These are phyloP conservation scores for Pterulicium gracile DNA, from an alignment of 1,284 basidiomycete species.

Conservation along the genomic window DNA sequence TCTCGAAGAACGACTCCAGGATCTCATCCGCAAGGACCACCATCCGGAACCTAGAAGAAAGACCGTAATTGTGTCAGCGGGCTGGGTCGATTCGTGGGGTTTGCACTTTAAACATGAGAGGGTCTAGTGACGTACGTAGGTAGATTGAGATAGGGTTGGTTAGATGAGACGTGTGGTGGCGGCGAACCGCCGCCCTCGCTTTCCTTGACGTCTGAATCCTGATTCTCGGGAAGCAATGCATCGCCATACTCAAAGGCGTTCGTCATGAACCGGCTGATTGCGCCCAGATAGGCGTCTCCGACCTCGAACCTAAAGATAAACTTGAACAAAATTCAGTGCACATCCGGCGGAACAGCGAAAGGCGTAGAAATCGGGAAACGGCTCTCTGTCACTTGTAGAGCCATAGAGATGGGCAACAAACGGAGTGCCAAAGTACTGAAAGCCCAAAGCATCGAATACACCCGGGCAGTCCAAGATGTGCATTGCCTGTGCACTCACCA, in stretches of 20 bases:
- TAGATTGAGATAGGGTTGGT: conserved; percentile 81
- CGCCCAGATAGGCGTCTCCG: conserved; percentile 93
- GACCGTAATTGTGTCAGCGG: conserved; percentile 9
- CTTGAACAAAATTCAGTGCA: conserved; percentile 24
- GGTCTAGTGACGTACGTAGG: conserved; percentile 46
- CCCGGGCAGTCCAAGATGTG: neutral
- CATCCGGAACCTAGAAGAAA: conserved; percentile 79
- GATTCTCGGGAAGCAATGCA: conserved; percentile 52
- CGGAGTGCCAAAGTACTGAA: neutral
- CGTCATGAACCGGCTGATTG: conserved; percentile 92
- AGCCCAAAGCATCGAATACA: neutral
- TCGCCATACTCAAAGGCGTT: conserved; percentile 97
- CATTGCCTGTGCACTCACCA: conserved; percentile 42
- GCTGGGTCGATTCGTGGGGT: conserved; percentile 1
- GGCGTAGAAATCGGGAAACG: too few species aligned
- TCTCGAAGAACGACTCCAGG: conserved; percentile 89
- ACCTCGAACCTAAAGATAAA: conserved; percentile 98
- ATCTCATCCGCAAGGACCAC: conserved; percentile 92
- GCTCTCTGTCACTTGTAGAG: too few species aligned
- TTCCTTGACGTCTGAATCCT: conserved; percentile 25
- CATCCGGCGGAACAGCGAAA: neutral
- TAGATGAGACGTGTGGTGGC: conserved; percentile 41
- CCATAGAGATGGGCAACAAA: too few species aligned
- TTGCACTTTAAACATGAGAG: too few species aligned
- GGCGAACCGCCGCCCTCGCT: conserved; percentile 31